Base-by-base conservation (phyloP, 176 grass and related monocot species). In the Bothriochloa decipiens region DNA sequence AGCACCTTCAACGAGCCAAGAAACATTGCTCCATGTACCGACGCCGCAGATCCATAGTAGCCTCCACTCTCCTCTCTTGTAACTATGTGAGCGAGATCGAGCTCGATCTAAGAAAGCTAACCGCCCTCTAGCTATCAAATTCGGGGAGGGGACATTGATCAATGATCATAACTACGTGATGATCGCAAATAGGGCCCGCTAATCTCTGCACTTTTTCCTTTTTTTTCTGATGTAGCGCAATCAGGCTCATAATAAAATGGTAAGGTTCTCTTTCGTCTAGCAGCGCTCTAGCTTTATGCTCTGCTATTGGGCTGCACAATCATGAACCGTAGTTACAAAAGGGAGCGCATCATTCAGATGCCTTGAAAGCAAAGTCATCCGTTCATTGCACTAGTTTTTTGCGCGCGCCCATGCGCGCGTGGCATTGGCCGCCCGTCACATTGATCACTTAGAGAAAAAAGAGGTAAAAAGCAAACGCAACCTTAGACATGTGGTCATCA, bases 321-420 rank as follows among this genome's bases (percentile, higher is more conserved):
- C 52, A 89, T 86, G 65, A 82, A 77, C 78, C 65, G 7, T 17
- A 52, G 55, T 81, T 65, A 86, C 33, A 12, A 63, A 84, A 89
- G 76, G 73, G 9, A 72, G 8, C 25, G 72, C 43, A 22, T 50
- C 45, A 50, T 57, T 72, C 11, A 10, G 35, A 36, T 72, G 81
- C 45, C 83, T 65, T 77, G 7, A 36, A 90, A 77, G 65, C 25
- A 86, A 86, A 86, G 83, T 0, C 10, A 69, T 43, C 11, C 12
- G 42, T 70, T 61, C 78, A 40, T 76, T 39, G n/a, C n/a, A n/a
- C n/a, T n/a, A n/a, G n/a, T n/a, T n/a, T n/a, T n/a, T n/a, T n/a
- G n/a, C n/a, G n/a, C n/a, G n/a, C n/a, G n/a, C n/a, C n/a, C n/a
- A n/a, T n/a, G n/a, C n/a, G n/a, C n/a, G n/a, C n/a, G n/a, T n/a